Base-by-base conservation (phyloP, 2,329 filamentous ascomycete species). In the Didymella segeticola region DNA sequence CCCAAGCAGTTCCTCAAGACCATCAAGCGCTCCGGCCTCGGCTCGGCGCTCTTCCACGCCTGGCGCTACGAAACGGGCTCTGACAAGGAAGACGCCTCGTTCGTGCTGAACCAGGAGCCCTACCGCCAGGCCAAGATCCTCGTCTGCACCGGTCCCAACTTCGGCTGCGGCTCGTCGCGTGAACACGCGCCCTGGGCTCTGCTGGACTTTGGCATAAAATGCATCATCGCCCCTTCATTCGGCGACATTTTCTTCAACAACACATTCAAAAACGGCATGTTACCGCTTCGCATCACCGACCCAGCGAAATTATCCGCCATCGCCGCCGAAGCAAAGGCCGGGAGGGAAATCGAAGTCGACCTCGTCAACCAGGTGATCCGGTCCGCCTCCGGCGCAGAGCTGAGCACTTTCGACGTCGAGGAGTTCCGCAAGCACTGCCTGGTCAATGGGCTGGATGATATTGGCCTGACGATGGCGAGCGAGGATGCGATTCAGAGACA, bases 221-320 rank as follows among this genome's bases (percentile, higher is more conserved):
- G 89, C 74, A 83, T 98, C 69, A 96, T 98, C 65, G 95, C 93
- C 1, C 91, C 91, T 1, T 93, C 89, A 1, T 90, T 85, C 64
- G 90, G 89, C 53, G 91, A 96, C 71, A 99, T 99, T 76, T 97
- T 97, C 86, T 96, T 93, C 86, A 97, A 96, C 86, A 99, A 99
- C 82, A 95, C 90, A n/a, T 98, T 97, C 85, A 98, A 99, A 84
- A 99, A 99, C 80, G 93, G 93, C 80, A 98, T 98, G 95, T 82
- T 98, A 60, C 93, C 93, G 41, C 86, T 98, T 57, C 78, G 83
- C 54, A 89, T 98, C 71, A 79, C 83, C 26, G 86, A 93, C 74
- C 77, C 86, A 61, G 80, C 78, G 1, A 82, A 84, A 26, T 79
- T 97, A 4, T 82, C 89, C 36, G 82, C 82, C 57, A 87, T 98